Conservation (phyloP, 2,329 filamentous ascomycete species). For the Verticillium longisporum region DNA sequence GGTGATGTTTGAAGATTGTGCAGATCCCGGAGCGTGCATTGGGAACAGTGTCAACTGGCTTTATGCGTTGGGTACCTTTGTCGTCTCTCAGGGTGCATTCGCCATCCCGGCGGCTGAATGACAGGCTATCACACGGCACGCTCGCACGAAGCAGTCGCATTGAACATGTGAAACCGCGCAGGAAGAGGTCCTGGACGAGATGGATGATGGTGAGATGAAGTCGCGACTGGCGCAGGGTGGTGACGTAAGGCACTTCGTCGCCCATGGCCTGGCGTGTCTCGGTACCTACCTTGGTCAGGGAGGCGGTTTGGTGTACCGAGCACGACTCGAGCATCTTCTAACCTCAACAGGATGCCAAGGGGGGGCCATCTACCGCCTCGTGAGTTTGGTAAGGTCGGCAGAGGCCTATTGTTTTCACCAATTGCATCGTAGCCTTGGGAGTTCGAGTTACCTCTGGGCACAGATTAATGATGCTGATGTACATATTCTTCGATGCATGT, state of each 20-base stretch:
- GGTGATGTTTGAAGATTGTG: neutral
- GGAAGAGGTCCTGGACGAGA: neutral
- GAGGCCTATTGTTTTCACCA: too few relatives aligned
- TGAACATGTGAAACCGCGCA: neutral
- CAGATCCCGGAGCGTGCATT: neutral
- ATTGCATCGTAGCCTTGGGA: too few relatives aligned
- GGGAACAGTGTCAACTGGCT: neutral
- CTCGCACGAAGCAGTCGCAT: neutral
- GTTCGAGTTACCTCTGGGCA: too few relatives aligned
- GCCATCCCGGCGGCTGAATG: neutral
- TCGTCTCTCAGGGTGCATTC: neutral
- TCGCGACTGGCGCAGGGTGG: neutral
- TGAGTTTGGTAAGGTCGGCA: too few relatives aligned
- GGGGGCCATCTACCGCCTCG: too few relatives aligned
- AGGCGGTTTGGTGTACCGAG: neutral
- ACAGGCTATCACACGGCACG: neutral
- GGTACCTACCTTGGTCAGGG: too few relatives aligned
- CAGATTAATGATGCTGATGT: neutral
- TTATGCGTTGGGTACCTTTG: too few relatives aligned
- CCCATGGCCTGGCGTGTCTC: neutral
- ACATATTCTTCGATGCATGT: too few relatives aligned
- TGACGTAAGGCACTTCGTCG: neutral
- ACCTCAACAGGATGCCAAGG: too few relatives aligned
- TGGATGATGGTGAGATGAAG: neutral
- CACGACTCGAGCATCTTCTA: neutral